Conservation (phyloP, 352 stramenopile species). For the Thraustotheca clavata region DNA sequence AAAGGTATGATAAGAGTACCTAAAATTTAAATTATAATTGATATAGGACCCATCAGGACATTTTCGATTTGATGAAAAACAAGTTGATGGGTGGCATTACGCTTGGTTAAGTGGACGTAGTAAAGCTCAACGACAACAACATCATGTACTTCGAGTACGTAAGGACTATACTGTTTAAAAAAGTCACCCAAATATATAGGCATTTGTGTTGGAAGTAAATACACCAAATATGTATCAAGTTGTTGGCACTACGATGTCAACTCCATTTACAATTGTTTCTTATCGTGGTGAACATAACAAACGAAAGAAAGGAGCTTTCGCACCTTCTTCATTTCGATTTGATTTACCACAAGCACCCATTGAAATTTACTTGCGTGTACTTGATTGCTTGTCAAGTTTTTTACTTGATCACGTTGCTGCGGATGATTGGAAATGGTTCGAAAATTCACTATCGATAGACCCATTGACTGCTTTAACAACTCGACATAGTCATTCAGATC, state of each 20-base stretch:
- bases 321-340: too few relatives aligned
- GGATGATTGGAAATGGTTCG: too few relatives aligned
- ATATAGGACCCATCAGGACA: neutral
- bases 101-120: conserved; percentile 48
- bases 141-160: conserved; percentile 32
- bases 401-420: too few relatives aligned
- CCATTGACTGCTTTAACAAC: too few relatives aligned
- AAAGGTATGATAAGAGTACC: neutral
- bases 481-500: too few relatives aligned
- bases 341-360: too few relatives aligned
- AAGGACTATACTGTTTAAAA: neutral
- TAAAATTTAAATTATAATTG: neutral
- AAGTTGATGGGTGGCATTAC: conserved; percentile 44
- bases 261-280: conserved; percentile 31
- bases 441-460: too few relatives aligned
- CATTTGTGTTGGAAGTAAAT: conserved; percentile 29
- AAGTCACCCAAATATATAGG: neutral
- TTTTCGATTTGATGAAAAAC: conserved; percentile 30
- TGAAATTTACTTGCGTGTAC: too few relatives aligned
- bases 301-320: neutral
- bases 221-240: conserved; percentile 24
- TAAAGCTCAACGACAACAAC: conserved; percentile 31
- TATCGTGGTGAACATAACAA: conserved; percentile 34
- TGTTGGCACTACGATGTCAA: conserved; percentile 27
- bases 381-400: too few relatives aligned